Conservation (phyloP, 768 basidiomycete genomes). For the Pholiota microspora region DNA sequence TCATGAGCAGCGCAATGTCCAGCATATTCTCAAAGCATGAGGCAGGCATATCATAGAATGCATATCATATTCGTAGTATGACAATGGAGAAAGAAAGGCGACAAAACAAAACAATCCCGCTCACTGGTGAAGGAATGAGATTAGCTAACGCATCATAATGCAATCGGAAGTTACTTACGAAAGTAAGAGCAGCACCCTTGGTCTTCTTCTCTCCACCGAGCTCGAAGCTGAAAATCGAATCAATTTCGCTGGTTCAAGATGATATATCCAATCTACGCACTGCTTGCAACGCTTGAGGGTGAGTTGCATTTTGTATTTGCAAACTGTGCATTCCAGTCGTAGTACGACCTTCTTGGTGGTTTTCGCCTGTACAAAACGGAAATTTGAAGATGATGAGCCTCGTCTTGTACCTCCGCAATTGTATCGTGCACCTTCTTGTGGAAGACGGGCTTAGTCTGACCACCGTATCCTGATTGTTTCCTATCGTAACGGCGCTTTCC, state of each 20-base stretch:
- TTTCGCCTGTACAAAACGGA: constrained; percentile 64
- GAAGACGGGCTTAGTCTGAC: constrained; percentile 99
- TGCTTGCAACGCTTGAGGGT: constrained; percentile 99
- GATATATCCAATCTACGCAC: constrained; percentile 44
- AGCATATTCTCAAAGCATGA: not conserved
- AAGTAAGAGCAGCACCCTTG: constrained; percentile 92
- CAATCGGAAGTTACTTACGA: constrained; percentile 58
- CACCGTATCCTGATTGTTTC: constrained; percentile 98
- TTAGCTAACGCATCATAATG: not conserved
- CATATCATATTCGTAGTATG: constrained; percentile 30
- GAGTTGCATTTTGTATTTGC: constrained; percentile 98
- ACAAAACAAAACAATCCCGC: constrained; percentile 19
- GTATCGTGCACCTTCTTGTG: constrained; percentile 92
- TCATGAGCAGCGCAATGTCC: not conserved
- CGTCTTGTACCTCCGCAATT: not conserved
- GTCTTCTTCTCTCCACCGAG: constrained; percentile 99
- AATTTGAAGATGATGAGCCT: not conserved
- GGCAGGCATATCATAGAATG: constrained; percentile 14
- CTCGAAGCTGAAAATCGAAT: constrained; percentile 71
- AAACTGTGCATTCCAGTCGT: constrained; percentile 94
- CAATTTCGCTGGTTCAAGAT: not conserved
- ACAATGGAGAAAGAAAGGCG: constrained; percentile 20
- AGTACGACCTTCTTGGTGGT: constrained; percentile 99
- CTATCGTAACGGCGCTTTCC: constrained; percentile 99
- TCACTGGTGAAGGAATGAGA: constrained; percentile 16